A percentile compares a stretch with the other conserved stretches of the same genome.
Conservation (phyloP, 768 basidiomycete species). For the Lactifluus piperatus region DNA sequence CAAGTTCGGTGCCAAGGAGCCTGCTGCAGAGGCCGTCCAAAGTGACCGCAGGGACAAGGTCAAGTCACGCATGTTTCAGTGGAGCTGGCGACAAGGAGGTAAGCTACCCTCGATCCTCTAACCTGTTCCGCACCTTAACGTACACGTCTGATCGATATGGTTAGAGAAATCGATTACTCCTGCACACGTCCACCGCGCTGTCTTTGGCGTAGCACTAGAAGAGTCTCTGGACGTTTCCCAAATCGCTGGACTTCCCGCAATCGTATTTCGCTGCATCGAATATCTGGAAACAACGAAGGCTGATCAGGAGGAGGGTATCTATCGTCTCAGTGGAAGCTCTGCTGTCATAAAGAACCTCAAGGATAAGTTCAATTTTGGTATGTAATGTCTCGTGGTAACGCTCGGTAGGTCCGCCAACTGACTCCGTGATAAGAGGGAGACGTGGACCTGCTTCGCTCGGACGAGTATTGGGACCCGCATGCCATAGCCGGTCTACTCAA, state of each 20-base stretch:
- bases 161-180: slow-evolving; percentile 31
- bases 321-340: slow-evolving; percentile 89
- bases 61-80: slow-evolving; percentile 79
- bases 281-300: slow-evolving; percentile 92
- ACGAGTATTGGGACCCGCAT: slow-evolving; percentile 96
- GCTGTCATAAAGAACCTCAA: slow-evolving; percentile 90
- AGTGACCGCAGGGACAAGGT: slow-evolving; percentile 69
- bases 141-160: slow-evolving; percentile 6
- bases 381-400: slow-evolving; percentile 21
- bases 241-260: slow-evolving; percentile 86
- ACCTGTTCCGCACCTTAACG: not conserved
- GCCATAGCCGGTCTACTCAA: slow-evolving; percentile 95
- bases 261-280: slow-evolving; percentile 91
- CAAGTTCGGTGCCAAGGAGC: slow-evolving; percentile 81
- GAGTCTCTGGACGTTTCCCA: slow-evolving; percentile 85
- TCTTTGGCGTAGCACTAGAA: slow-evolving; percentile 83
- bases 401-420: not conserved
- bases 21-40: slow-evolving; percentile 26
- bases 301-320: slow-evolving; percentile 96
- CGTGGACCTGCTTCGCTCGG: slow-evolving; percentile 75
- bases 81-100: slow-evolving; percentile 66
- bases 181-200: slow-evolving; percentile 50
- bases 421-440: slow-evolving; percentile 71
- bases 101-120: not conserved
- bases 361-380: slow-evolving; percentile 88